Evolutionary conservation across 306 rosid species (phyloP).

Genomic region (Datisca glomerata): DNA sequence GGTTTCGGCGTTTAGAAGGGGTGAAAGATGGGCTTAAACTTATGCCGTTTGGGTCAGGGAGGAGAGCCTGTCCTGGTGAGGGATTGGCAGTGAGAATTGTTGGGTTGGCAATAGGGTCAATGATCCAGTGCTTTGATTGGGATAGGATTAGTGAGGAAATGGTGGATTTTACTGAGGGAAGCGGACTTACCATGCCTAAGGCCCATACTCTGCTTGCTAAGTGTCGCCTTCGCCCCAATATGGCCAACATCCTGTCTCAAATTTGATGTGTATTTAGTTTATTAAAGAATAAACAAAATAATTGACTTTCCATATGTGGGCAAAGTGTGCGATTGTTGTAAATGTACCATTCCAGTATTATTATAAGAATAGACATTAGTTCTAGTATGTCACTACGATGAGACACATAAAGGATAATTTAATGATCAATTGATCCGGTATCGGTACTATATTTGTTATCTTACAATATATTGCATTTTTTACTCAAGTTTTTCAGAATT

Average conservation of each 20-base stretch:
- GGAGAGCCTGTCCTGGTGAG: conserved; percentile 16
- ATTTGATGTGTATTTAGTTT: too few species aligned
- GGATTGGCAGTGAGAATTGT: conserved; percentile 3
- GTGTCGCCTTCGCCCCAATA: conserved; percentile 1
- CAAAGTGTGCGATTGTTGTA: too few species aligned
- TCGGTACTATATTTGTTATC: too few species aligned
- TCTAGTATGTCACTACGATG: too few species aligned
- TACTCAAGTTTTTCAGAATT: too few species aligned
- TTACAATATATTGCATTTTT: too few species aligned
- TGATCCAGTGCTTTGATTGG: conserved; percentile 14
- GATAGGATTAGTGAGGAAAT: conserved; percentile 7
- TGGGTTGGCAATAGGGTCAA: conserved; percentile 8
- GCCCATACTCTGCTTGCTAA: background rate
- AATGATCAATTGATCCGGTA: too few species aligned
- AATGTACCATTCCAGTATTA: too few species aligned
- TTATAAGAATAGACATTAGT: too few species aligned
- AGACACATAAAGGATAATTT: too few species aligned
- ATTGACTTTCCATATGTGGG: too few species aligned
- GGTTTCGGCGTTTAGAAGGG: conserved; percentile 6
- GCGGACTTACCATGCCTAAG: conserved; percentile 6
- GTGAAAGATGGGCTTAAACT: conserved; percentile 11
- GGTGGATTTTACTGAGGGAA: conserved; percentile 10
- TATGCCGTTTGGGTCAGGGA: conserved; percentile 18
- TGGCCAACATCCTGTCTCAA: conserved; percentile 1
- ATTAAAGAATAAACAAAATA: too few species aligned